Evolutionary conservation across 2,329 filamentous ascomycete species (phyloP).

Genomic region (Penicillium sp.): DNA sequence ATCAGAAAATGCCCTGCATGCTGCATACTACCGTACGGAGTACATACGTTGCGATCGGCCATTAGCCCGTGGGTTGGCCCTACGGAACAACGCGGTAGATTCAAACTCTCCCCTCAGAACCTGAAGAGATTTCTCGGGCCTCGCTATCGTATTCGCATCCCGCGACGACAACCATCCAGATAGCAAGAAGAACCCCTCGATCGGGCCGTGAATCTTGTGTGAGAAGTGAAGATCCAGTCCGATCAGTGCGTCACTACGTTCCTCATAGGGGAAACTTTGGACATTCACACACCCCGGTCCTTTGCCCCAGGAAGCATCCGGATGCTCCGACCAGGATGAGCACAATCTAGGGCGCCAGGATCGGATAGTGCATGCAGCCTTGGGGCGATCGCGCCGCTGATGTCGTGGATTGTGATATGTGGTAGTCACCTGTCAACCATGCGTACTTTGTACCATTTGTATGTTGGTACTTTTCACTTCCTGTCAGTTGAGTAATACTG

Average conservation of each 20-base stretch:
- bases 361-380: constrained; percentile 12
- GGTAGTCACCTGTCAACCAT: constrained; percentile 13
- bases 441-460: background rate
- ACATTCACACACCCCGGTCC: background rate
- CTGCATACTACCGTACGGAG: background rate
- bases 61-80: background rate
- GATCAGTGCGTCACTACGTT: constrained; percentile 1
- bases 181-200: background rate
- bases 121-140: background rate
- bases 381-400: constrained; percentile 29
- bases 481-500: too few species aligned
- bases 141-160: background rate
- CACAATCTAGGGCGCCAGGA: background rate
- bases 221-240: background rate
- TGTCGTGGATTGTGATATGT: constrained; percentile 16
- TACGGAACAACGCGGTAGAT: background rate
- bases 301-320: background rate
- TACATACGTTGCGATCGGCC: background rate
- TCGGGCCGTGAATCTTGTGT: background rate
- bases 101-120: background rate
- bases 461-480: background rate
- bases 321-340: background rate
- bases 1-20: background rate
- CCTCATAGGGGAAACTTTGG: constrained; percentile 6
- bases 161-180: background rate